Conservation (phyloP, 2,329 filamentous ascomycete species). For the Claviceps spartinae region DNA sequence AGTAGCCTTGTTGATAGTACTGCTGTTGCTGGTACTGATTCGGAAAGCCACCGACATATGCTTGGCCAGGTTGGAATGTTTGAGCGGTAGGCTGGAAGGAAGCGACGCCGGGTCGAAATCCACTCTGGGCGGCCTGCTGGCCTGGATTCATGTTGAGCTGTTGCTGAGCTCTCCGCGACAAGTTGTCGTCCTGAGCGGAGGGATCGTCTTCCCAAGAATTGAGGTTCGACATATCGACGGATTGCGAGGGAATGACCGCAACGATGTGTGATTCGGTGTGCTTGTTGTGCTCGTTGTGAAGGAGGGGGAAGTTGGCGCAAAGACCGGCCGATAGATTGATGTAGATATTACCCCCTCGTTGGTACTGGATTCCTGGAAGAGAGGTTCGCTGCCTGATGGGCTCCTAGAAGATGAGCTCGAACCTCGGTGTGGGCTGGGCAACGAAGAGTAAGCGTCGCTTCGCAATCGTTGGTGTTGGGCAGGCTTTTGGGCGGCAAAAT, state of each 20-base stretch:
- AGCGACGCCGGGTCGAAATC: slow-evolving; percentile 38
- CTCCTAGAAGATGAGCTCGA: background rate
- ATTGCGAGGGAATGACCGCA: background rate
- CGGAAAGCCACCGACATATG: slow-evolving; percentile 44
- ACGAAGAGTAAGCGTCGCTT: background rate
- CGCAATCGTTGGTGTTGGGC: background rate
- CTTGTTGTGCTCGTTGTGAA: background rate
- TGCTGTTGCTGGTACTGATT: slow-evolving; percentile 38
- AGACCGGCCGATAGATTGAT: background rate
- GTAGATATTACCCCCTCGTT: slow-evolving; percentile 2
- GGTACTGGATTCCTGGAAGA: background rate
- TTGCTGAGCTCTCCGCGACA: slow-evolving; percentile 63
- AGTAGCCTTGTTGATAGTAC: slow-evolving; percentile 41
- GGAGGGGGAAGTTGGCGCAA: background rate
- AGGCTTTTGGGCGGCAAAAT: slow-evolving; percentile 3
- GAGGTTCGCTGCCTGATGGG: slow-evolving; percentile 1
- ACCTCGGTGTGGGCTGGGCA: background rate
- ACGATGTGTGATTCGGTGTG: no score
- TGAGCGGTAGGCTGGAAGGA: slow-evolving; percentile 62
- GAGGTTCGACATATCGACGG: slow-evolving; percentile 62
- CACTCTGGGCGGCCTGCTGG: slow-evolving; percentile 25
- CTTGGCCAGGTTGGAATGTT: slow-evolving; percentile 59
- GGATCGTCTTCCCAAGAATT: slow-evolving; percentile 93
- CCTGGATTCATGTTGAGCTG: slow-evolving; percentile 57
- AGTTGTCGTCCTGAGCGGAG: slow-evolving; percentile 60